Evolutionary conservation across 2,329 filamentous ascomycete species (phyloP).

Genomic region (Pyricularia grisea): DNA sequence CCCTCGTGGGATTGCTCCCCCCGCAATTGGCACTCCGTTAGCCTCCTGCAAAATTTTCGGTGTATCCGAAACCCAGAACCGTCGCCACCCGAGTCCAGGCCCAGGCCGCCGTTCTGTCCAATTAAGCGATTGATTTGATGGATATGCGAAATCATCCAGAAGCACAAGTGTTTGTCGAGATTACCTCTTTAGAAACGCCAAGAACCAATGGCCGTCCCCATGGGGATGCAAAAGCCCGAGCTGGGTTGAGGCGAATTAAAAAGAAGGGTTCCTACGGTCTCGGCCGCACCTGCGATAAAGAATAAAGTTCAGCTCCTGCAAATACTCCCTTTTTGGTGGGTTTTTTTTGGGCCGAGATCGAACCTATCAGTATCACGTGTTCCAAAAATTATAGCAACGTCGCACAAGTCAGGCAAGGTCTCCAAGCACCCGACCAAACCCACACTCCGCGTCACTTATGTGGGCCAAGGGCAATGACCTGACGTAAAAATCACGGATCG

Average conservation of each 20-base stretch:
- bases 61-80: background rate
- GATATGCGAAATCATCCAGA: background rate
- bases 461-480: background rate
- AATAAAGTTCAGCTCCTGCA: background rate
- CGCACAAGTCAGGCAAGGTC: background rate
- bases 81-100: background rate
- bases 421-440: background rate
- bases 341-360: background rate
- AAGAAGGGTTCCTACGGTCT: background rate
- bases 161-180: background rate
- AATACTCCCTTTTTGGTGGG: too few relatives aligned
- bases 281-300: background rate
- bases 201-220: background rate
- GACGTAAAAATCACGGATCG: background rate
- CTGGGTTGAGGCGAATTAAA: background rate
- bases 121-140: background rate
- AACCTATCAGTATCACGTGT: background rate
- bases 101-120: background rate
- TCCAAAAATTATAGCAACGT: background rate
- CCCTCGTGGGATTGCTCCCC: background rate
- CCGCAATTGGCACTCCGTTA: background rate
- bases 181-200: background rate
- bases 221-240: background rate
- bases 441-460: background rate
- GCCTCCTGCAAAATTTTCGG: background rate